Conservation (phyloP, 83 land plant genomes). For the Diphasiastrum complanatum region DNA sequence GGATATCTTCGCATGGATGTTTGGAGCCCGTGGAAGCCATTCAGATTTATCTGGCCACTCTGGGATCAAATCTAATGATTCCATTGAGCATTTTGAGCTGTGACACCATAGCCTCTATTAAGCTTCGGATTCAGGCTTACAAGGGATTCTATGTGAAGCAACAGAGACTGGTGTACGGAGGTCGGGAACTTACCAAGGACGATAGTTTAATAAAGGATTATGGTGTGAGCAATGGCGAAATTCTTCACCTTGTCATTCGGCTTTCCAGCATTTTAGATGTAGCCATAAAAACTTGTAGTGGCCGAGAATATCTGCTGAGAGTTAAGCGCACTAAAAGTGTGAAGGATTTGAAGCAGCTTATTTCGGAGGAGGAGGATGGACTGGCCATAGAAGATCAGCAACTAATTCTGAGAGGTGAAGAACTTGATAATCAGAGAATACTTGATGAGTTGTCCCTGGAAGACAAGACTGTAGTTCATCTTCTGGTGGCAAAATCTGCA, state of each 20-base stretch:
- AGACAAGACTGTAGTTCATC: not conserved
- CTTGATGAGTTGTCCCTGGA: constrained; percentile 2
- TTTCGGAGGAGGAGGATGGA: not conserved
- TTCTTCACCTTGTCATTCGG: constrained; percentile 3
- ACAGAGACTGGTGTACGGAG: not conserved
- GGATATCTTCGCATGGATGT: not conserved
- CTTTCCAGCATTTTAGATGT: not conserved
- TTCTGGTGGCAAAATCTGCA: not conserved
- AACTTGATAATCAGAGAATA: not conserved
- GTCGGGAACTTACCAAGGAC: not conserved
- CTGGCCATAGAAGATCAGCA: not conserved
- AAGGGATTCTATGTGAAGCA: not conserved
- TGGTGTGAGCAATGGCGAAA: not conserved
- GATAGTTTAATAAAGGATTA: constrained; percentile 4
- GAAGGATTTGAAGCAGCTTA: not conserved
- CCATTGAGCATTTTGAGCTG: not conserved
- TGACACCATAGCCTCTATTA: constrained; percentile 1
- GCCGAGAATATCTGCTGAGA: not conserved
- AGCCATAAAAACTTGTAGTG: not conserved
- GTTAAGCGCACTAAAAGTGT: constrained; percentile 3
- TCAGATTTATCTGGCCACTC: constrained; percentile 16
- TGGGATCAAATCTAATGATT: not conserved
- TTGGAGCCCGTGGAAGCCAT: constrained; percentile 21
- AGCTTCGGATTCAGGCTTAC: not conserved
- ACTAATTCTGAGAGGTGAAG: not conserved